Evolutionary conservation across 768 basidiomycete species (phyloP).

Genomic region (Trichaptum fuscoviolaceum): DNA sequence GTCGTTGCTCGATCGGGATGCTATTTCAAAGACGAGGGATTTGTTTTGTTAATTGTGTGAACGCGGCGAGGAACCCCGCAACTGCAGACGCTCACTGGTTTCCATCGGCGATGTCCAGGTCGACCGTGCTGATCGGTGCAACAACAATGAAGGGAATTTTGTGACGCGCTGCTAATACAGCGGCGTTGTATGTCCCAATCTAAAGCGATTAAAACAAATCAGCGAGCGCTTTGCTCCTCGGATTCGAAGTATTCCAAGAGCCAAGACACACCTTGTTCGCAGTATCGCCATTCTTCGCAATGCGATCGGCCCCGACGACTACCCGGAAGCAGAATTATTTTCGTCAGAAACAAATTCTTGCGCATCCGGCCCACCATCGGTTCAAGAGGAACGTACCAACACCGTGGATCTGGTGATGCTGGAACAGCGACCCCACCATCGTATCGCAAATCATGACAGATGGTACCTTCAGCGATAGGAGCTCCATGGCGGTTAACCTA

Average conservation of each 20-base stretch:
- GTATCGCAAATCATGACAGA: constrained; percentile 96
- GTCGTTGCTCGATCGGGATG: constrained; percentile 93
- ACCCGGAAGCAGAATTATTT: constrained; percentile 4
- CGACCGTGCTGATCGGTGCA: constrained; percentile 89
- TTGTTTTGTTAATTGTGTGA: constrained; percentile 8
- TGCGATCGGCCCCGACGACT: constrained; percentile 86
- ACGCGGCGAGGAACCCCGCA: constrained; percentile 7
- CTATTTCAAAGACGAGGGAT: constrained; percentile 22
- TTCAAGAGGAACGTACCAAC: constrained; percentile 46
- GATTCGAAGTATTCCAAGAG: neutral
- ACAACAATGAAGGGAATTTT: constrained; percentile 89
- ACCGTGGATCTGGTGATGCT: constrained; percentile 77
- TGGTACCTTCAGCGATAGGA: constrained; percentile 78
- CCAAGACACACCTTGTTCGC: constrained; percentile 73
- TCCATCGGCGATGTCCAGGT: constrained; percentile 72
- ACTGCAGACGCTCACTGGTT: constrained; percentile 36
- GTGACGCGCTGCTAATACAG: constrained; percentile 84
- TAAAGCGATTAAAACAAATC: constrained; percentile 13
- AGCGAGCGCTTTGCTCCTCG: neutral
- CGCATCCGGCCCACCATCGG: neutral
- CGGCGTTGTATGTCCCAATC: constrained; percentile 96
- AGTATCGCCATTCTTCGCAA: constrained; percentile 92
- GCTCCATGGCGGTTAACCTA: constrained; percentile 86
- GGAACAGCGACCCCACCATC: constrained; percentile 94
- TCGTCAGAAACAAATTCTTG: neutral